phyloP scores from a whole-genome alignment of 371 early-diverging fungal species.

The Chytridium lagenaria region DNA sequence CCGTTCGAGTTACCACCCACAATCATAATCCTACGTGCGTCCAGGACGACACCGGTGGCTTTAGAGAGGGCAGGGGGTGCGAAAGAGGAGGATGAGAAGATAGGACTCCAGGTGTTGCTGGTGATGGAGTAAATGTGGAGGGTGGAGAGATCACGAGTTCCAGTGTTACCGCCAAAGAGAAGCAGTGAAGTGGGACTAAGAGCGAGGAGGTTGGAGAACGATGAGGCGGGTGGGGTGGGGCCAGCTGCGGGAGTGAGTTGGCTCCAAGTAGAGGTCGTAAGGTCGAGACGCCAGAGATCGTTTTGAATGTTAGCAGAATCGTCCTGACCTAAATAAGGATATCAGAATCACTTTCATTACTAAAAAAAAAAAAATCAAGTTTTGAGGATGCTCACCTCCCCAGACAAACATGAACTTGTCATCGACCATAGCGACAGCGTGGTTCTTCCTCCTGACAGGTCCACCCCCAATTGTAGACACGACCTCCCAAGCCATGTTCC shows the following conservation, averaged over 20 bases:
- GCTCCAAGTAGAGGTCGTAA: conserved; percentile 10
- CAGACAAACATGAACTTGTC: conserved; percentile 15
- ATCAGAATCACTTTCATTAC: not conserved
- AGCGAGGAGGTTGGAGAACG: not conserved
- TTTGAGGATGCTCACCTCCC: conserved; percentile 28
- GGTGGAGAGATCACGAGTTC: not conserved
- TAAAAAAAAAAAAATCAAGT: not conserved
- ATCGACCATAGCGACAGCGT: conserved; percentile 9
- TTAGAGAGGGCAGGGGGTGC: not conserved
- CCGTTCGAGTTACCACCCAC: conserved; percentile 16
- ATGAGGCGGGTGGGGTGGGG: not conserved
- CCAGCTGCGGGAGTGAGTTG: not conserved
- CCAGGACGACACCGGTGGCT: conserved; percentile 13
- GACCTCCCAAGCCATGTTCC: conserved; percentile 5
- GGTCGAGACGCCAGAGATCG: conserved; percentile 29
- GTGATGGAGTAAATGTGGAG: conserved; percentile 13
- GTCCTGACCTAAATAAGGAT: conserved; percentile 24
- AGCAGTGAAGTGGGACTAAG: conserved; percentile 24
- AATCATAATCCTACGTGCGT: conserved; percentile 13
- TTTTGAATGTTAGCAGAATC: not conserved
- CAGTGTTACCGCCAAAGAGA: conserved; percentile 28
- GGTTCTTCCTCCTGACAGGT: conserved; percentile 10
- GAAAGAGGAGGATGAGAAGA: not conserved
- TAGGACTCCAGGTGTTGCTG: not conserved
- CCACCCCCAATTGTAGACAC: not conserved